Base-by-base conservation (phyloP, 805 yeast genomes). In the Ogataea polymorpha region DNA sequence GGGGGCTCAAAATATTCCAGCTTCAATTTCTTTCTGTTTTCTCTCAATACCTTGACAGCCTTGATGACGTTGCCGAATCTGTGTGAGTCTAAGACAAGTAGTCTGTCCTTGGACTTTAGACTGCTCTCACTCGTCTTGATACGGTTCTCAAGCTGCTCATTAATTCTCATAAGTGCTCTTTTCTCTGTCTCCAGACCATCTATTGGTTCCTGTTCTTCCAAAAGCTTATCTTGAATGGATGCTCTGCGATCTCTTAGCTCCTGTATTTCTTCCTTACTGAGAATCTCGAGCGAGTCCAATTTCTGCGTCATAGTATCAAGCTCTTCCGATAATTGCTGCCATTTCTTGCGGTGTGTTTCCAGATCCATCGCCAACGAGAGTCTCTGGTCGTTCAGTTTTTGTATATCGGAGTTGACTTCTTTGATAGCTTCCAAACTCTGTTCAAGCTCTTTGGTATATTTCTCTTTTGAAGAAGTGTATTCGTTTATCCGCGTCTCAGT, bases 1-100 rank as follows among this genome's bases (percentile, higher is more conserved):
- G 97, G 90, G 1, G 96, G 95, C 54, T 85, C 95, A 42, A 68
- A 77, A 39, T 85, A 76, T 10, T 61, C 55, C 36, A 80, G 20
- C 2, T 45, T 32, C 5, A 36, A 67, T 5, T 58, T 56, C 1
- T 54, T 52, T 18, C 61, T 56, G 15, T 66, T 50, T 11, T 63
- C 48, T 34, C 82, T 67, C 31, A 83, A 56, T 12, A 65, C 52
- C 20, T 56, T 42, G 2, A 80, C 67, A 7, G 77, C 73, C 13
- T 61, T 66, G 31, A 55, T 48, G 34, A 64, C 14, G 39, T 41
- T 28, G 2, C 41, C 39, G 58, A 63, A 37, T 43, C 57, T 35
- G 42, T 49, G 50, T 6, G 50, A 51, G 33, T 73, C 72, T 17
- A 83, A 56, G 3, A 77, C 52, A 12, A 65, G 66, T 3, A 82